These are phyloP conservation scores for Sporisorium graminicola DNA, from an alignment of 1,284 basidiomycete species.

Conservation along the genomic window DNA sequence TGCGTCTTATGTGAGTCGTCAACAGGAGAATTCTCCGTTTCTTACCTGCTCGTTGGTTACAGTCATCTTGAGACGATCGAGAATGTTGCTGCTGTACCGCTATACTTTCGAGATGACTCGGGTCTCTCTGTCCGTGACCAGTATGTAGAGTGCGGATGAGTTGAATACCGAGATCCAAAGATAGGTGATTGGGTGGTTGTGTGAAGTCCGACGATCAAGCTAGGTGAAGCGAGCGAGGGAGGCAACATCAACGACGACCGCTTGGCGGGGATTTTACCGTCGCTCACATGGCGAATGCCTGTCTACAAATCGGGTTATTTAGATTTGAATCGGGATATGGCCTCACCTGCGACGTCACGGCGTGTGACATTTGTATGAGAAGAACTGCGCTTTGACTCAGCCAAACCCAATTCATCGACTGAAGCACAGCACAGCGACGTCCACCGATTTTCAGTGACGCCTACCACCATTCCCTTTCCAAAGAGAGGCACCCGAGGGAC, in stretches of 20 bases:
- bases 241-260: neutral
- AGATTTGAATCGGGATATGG: neutral
- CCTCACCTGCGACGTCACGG: constrained; percentile 8
- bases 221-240: neutral
- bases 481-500: neutral
- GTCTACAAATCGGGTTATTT: constrained; percentile 14
- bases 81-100: neutral
- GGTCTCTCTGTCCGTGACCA: neutral
- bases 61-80: constrained; percentile 10
- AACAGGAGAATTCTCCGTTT: too few relatives aligned
- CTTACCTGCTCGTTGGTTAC: constrained; percentile 46
- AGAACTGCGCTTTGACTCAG: constrained; percentile 13
- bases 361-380: constrained; percentile 3
- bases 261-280: constrained; percentile 4
- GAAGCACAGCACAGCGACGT: neutral
- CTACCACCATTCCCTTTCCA: neutral
- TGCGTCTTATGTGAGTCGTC: too few relatives aligned
- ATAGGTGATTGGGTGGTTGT: too few relatives aligned
- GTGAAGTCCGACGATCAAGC: neutral
- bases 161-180: neutral
- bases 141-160: neutral
- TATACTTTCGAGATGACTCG: neutral
- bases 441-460: neutral
- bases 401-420: neutral
- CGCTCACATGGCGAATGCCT: constrained; percentile 13